Percentiles rank a stretch among this genome's conserved stretches.
Evolutionary conservation across 176 grass and related monocot species (phyloP).

Genomic region (Cenchrus americanus): DNA sequence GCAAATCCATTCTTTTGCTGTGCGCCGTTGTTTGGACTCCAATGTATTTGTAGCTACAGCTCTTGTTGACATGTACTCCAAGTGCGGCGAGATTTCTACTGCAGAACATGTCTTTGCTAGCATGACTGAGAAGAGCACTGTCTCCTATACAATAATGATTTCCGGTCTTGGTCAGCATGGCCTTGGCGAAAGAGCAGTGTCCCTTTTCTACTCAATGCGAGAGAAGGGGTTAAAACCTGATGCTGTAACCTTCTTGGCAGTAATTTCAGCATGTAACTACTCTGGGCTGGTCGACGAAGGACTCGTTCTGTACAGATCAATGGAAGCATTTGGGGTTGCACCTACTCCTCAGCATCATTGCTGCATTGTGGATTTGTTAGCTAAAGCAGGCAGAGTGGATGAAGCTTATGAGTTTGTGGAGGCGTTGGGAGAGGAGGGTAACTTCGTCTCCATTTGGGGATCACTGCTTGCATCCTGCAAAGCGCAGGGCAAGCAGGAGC

Average conservation of each 20-base stretch:
- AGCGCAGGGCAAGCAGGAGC: conserved; percentile 60
- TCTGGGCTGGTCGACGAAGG: conserved; percentile 79
- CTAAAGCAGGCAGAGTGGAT: conserved; percentile 69
- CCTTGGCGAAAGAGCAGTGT: conserved; percentile 61
- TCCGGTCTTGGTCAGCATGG: conserved; percentile 84
- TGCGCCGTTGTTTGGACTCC: conserved; percentile 55
- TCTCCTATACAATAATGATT: conserved; percentile 83
- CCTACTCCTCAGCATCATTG: conserved; percentile 78
- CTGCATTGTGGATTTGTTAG: conserved; percentile 72
- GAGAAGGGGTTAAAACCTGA: conserved; percentile 63
- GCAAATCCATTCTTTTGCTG: conserved; percentile 81
- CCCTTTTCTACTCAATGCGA: conserved; percentile 75
- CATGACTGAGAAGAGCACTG: conserved; percentile 74
- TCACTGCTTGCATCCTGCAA: conserved; percentile 79
- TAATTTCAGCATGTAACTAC: conserved; percentile 78
- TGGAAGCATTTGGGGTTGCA: conserved; percentile 59
- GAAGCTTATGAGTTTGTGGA: conserved; percentile 79
- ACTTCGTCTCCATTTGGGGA: conserved; percentile 86
- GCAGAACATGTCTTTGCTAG: conserved; percentile 72
- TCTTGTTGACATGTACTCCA: conserved; percentile 88
- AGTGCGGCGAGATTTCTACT: conserved; percentile 67
- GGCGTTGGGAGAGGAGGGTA: conserved; percentile 64
- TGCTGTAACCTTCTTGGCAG: conserved; percentile 68
- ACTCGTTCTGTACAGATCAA: conserved; percentile 70
- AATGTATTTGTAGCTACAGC: conserved; percentile 83